These are phyloP conservation scores for Myxozyma monticola DNA, from an alignment of 805 yeast species.

Conservation along the genomic window DNA sequence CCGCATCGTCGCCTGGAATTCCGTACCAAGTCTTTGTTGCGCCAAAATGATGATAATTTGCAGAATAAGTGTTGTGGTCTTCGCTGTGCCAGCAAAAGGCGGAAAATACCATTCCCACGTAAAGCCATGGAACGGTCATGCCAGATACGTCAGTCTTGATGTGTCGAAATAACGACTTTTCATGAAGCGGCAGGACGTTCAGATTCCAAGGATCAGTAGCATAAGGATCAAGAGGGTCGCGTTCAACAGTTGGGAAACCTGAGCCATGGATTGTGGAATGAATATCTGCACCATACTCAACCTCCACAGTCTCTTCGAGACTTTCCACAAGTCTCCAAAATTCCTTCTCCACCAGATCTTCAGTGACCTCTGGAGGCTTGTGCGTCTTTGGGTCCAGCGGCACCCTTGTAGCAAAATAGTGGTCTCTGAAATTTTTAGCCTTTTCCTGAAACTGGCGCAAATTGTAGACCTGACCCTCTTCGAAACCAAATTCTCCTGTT, in stretches of 20 bases:
- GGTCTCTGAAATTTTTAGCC: constrained; percentile 52
- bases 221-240: constrained; percentile 37
- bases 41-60: constrained; percentile 90
- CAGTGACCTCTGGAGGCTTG: constrained; percentile 12
- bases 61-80: constrained; percentile 88
- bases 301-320: constrained; percentile 37
- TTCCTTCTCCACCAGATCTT: constrained; percentile 36
- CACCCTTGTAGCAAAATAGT: constrained; percentile 35
- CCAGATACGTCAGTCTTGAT: constrained; percentile 60
- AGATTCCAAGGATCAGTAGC: constrained; percentile 43
- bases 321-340: constrained; percentile 42
- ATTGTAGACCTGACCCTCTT: constrained; percentile 60
- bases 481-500: constrained; percentile 85
- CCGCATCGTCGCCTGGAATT: constrained; percentile 69
- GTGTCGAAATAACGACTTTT: constrained; percentile 39
- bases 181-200: constrained; percentile 40
- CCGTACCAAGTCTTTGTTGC: constrained; percentile 93
- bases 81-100: constrained; percentile 98
- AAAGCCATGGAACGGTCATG: constrained; percentile 94
- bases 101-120: constrained; percentile 83
- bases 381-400: constrained; percentile 2
- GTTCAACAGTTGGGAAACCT: constrained; percentile 41
- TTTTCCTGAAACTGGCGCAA: constrained; percentile 59
- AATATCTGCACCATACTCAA: constrained; percentile 46
- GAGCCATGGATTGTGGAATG: constrained; percentile 41